Conservation (phyloP, 768 basidiomycete species). For the Suillus decipiens region DNA sequence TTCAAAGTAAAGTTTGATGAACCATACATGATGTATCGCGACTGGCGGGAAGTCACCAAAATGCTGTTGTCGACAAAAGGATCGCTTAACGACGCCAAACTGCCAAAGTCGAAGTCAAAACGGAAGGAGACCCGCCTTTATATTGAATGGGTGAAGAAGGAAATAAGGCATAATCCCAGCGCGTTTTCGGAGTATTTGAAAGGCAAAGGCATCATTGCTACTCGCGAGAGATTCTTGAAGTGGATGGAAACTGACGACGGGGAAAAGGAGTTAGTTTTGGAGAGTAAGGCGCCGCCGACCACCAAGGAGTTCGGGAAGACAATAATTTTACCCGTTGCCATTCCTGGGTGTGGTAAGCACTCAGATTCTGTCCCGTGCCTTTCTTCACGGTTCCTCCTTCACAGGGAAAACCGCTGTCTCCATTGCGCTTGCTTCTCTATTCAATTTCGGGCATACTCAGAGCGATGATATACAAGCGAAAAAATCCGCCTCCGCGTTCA, state of each 20-base stretch:
- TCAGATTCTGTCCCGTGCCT: not conserved
- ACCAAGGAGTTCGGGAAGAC: constrained; percentile 53
- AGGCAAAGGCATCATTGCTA: constrained; percentile 78
- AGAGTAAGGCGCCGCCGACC: not conserved
- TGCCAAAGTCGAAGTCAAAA: constrained; percentile 69
- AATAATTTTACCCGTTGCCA: constrained; percentile 83
- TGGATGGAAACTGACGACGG: not conserved
- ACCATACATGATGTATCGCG: constrained; percentile 54
- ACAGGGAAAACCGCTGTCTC: constrained; percentile 87
- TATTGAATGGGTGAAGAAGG: constrained; percentile 77
- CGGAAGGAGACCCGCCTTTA: constrained; percentile 80
- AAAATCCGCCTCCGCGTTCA: constrained; percentile 67
- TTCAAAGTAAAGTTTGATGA: constrained; percentile 99
- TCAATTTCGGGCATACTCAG: constrained; percentile 89
- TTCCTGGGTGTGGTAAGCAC: constrained; percentile 88
- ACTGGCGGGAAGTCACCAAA: constrained; percentile 1
- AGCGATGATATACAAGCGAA: constrained; percentile 86
- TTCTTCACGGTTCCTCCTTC: not conserved
- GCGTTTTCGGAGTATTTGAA: constrained; percentile 66
- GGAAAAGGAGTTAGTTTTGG: not conserved
- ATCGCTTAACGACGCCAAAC: constrained; percentile 32
- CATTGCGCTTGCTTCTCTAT: constrained; percentile 76
- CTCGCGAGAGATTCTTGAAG: not conserved
- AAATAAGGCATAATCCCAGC: constrained; percentile 62
- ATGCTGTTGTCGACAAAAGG: constrained; percentile 20